Evolutionary conservation across 768 basidiomycete species (phyloP).

Genomic region (Xerocomus potaroensis): DNA sequence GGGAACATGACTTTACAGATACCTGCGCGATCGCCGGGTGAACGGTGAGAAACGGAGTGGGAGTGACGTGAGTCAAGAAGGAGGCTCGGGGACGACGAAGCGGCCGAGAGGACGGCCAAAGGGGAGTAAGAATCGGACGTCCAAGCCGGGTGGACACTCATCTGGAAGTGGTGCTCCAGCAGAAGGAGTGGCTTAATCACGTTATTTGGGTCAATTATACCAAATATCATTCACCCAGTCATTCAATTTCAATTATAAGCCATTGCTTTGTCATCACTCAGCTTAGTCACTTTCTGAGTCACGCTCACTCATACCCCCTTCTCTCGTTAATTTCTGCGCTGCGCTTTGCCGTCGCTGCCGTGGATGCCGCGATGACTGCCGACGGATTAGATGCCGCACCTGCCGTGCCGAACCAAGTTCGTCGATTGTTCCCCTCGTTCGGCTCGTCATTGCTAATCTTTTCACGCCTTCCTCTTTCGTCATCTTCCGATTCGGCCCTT

Average conservation of each 20-base stretch:
- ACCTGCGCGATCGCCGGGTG: constrained; percentile 58
- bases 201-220: too few species aligned
- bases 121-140: constrained; percentile 57
- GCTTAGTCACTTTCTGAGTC: neutral
- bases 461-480: constrained; percentile 27
- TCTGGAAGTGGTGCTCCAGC: constrained; percentile 6
- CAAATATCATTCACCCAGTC: too few species aligned
- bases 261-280: neutral
- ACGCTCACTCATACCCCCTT: constrained; percentile 5
- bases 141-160: constrained; percentile 16
- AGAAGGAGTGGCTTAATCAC: constrained; percentile 2
- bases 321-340: too few species aligned
- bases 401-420: neutral
- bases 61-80: constrained; percentile 29
- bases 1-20: constrained; percentile 35
- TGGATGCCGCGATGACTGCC: constrained; percentile 5
- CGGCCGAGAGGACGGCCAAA: constrained; percentile 64
- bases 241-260: too few species aligned
- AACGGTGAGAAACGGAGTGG: constrained; percentile 40
- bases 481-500: constrained; percentile 34
- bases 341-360: neutral
- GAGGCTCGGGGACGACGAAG: constrained; percentile 33
- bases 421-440: constrained; percentile 7
- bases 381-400: neutral
- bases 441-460: constrained; percentile 29